phyloP scores from a whole-genome alignment of 2,329 filamentous ascomycete genomes.

The Xylaria sp. region DNA sequence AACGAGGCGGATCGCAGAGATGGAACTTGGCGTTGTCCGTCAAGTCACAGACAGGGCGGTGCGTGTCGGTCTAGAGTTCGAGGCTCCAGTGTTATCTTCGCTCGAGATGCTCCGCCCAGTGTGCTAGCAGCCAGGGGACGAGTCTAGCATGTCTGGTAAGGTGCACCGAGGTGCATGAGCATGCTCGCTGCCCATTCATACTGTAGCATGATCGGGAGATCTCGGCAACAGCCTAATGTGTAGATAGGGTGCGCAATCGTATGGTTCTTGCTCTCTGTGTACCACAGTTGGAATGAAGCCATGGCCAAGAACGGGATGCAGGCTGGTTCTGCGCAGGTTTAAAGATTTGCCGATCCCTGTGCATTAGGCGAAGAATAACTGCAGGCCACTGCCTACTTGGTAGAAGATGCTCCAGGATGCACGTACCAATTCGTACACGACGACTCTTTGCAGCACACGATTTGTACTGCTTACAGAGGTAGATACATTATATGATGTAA shows the following conservation, averaged over 20 bases:
- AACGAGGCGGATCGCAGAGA: not conserved
- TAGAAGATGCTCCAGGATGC: too few species aligned
- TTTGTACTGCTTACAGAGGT: too few species aligned
- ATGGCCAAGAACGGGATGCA: not conserved
- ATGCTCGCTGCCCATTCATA: not conserved
- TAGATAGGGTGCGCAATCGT: too few species aligned
- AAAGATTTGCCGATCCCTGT: not conserved
- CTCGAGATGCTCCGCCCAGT: not conserved
- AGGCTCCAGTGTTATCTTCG: not conserved
- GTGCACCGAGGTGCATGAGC: not conserved
- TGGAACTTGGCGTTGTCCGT: constrained; percentile 1
- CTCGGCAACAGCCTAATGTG: not conserved
- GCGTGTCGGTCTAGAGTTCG: not conserved
- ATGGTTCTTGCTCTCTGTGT: constrained; percentile 11
- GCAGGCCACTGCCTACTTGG: too few species aligned
- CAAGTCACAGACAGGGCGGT: constrained; percentile 4
- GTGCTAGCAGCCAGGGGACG: not conserved
- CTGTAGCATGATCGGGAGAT: constrained; percentile 7
- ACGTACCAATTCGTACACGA: too few species aligned
- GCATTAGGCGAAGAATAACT: not conserved
- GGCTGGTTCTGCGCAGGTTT: too few species aligned
- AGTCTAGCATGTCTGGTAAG: too few species aligned
- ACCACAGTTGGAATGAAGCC: not conserved
- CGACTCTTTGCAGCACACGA: too few species aligned
- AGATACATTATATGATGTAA: not conserved